These are phyloP conservation scores for Quercus alba DNA, from an alignment of 306 rosid species.

Conservation along the genomic window DNA sequence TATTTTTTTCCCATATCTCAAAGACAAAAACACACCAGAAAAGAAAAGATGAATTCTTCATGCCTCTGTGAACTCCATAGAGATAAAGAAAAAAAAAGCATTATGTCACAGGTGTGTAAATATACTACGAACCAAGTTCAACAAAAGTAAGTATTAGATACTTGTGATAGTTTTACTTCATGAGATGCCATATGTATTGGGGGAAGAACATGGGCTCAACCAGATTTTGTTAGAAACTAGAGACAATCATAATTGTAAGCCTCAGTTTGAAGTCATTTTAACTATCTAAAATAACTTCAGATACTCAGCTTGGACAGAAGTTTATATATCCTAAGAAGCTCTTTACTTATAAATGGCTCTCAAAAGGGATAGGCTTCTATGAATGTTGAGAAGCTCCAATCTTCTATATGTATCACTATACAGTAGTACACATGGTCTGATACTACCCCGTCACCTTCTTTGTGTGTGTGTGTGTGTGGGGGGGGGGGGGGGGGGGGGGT, in stretches of 20 bases:
- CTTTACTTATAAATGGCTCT: neutral
- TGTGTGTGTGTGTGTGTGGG: too few relatives aligned
- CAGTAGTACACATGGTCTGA: too few relatives aligned
- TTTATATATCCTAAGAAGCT: neutral
- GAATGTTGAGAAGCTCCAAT: neutral
- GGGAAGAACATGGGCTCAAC: neutral
- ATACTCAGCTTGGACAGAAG: neutral
- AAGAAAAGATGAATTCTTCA: neutral
- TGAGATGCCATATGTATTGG: neutral
- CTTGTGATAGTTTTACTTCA: neutral
- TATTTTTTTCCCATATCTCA: neutral
- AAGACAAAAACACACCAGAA: neutral
- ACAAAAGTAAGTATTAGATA: neutral
- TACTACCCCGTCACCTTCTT: too few relatives aligned
- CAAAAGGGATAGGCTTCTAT: neutral
- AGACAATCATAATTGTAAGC: neutral
- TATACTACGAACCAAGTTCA: neutral
- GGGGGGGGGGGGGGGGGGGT: too few relatives aligned
- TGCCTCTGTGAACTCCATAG: neutral
- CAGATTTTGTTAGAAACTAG: neutral
- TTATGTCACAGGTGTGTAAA: neutral
- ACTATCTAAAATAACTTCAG: neutral
- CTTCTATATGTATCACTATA: neutral
- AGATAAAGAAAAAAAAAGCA: neutral
- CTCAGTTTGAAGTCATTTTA: neutral